A percentile compares a stretch with the other conserved stretches of the same genome.
These are phyloP conservation scores for Cardamine chenopodiifolia DNA, from an alignment of 345 rosid species.

Conservation along the genomic window DNA sequence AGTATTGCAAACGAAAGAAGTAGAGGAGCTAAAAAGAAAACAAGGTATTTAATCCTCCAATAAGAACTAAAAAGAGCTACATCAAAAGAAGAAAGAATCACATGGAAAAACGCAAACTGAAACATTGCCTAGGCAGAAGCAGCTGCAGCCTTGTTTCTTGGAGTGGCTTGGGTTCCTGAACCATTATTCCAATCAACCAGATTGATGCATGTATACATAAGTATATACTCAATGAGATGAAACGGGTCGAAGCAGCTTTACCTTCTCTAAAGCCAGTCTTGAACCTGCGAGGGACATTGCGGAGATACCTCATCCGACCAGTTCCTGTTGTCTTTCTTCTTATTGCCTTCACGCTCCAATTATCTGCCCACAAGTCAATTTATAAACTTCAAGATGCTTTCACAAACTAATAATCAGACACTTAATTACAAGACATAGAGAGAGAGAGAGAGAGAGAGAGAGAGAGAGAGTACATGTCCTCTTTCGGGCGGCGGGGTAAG, in stretches of 20 bases:
- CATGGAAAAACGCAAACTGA: slow-evolving; percentile 7
- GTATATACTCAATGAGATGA: background rate
- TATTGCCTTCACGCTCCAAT: slow-evolving; percentile 95
- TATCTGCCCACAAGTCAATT: slow-evolving; percentile 47
- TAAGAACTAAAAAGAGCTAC: background rate
- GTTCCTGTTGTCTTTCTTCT: slow-evolving; percentile 55
- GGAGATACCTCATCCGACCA: slow-evolving; percentile 91
- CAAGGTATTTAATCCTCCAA: slow-evolving; percentile 22
- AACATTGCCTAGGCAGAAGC: slow-evolving; percentile 54
- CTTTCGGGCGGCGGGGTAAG: slow-evolving; percentile 85
- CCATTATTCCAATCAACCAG: slow-evolving; percentile 1
- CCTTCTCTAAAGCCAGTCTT: slow-evolving; percentile 71
- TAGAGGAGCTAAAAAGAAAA: slow-evolving; percentile 21
- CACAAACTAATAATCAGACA: background rate
- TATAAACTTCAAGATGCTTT: background rate
- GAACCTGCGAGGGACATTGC: slow-evolving; percentile 81
- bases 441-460: background rate
- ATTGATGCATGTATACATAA: background rate
- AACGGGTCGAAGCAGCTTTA: background rate
- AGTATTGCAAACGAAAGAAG: background rate
- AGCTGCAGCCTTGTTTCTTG: slow-evolving; percentile 70
- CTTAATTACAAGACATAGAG: background rate
- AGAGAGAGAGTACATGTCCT: slow-evolving; percentile 57
- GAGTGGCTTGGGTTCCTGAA: slow-evolving; percentile 76
- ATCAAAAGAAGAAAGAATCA: slow-evolving; percentile 20